A percentile compares a stretch with the other conserved stretches of the same genome.
Conservation (phyloP, 1,284 basidiomycete species). For the Ceratobasidium sp. region DNA sequence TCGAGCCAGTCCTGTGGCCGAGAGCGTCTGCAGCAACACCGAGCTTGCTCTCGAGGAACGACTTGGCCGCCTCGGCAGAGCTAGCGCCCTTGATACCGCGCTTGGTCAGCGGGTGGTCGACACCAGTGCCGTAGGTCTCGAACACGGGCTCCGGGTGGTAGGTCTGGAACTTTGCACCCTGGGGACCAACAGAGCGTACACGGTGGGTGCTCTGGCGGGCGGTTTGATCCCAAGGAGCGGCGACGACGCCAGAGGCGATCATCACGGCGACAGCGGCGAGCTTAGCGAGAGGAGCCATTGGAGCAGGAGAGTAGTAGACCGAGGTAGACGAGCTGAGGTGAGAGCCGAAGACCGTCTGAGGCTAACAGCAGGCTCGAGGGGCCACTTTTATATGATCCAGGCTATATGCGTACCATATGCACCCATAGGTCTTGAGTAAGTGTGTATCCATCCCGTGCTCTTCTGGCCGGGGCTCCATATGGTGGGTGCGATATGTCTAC, state of each 20-base stretch:
- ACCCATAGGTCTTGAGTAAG: not conserved
- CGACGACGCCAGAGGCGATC: constrained; percentile 44
- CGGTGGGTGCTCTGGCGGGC: constrained; percentile 43
- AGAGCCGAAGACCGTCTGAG: constrained; percentile 18
- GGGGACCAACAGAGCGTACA: constrained; percentile 16
- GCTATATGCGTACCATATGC: not conserved
- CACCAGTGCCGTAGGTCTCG: constrained; percentile 31
- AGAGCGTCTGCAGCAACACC: constrained; percentile 55
- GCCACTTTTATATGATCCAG: not conserved
- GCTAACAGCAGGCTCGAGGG: too few relatives aligned
- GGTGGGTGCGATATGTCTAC: not conserved
- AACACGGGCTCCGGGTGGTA: constrained; percentile 35
- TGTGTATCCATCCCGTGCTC: not conserved
- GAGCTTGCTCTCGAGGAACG: constrained; percentile 59
- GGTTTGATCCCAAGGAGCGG: not conserved
- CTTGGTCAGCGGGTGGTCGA: constrained; percentile 50
- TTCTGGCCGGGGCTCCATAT: not conserved
- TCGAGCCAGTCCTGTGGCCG: constrained; percentile 59
- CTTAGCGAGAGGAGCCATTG: constrained; percentile 46
- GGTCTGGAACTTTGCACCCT: constrained; percentile 32
- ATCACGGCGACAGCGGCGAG: constrained; percentile 43
- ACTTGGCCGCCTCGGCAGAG: constrained; percentile 58
- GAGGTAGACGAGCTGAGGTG: constrained; percentile 15
- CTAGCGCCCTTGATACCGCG: constrained; percentile 52
- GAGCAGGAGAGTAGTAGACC: not conserved